phyloP scores from a whole-genome alignment of 257 asterid genomes.

The Nicotiana obtusifolia region DNA sequence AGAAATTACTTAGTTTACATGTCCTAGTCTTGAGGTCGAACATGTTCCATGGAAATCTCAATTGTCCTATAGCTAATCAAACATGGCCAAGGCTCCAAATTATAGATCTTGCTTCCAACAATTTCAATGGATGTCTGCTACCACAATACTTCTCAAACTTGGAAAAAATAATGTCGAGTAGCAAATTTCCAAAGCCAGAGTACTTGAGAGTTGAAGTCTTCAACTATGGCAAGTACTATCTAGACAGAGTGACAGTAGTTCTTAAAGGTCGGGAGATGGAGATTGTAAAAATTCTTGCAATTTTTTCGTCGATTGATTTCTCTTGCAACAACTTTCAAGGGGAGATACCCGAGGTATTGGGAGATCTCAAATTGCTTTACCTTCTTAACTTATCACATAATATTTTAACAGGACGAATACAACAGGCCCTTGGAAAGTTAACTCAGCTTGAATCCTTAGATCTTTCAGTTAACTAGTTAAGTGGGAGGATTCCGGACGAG shows the following conservation, averaged over 20 bases:
- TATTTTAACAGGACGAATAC: neutral
- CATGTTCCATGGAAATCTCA: neutral
- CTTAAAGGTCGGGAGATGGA: neutral
- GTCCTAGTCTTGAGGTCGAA: neutral
- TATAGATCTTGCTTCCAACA: neutral
- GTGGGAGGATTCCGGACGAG: constrained; percentile 36
- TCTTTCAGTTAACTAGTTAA: constrained; percentile 11
- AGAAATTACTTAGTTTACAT: neutral
- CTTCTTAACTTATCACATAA: neutral
- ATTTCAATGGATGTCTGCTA: neutral
- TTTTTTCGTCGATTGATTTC: neutral
- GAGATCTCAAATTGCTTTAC: neutral
- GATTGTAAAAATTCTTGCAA: neutral
- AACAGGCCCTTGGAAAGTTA: neutral
- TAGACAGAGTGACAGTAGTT: neutral
- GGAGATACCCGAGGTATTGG: neutral
- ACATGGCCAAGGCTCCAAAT: neutral
- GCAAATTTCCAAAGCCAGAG: neutral
- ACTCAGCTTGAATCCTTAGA: neutral
- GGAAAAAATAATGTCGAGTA: neutral
- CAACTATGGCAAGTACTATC: neutral
- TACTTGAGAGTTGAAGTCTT: neutral
- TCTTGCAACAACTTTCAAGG: constrained; percentile 7
- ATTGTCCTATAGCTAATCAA: neutral
- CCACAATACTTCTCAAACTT: neutral